Percentiles rank a stretch among this genome's conserved stretches.
Conservation (phyloP, 371 early-diverging fungal species). For the Rhizopus microsporus region DNA sequence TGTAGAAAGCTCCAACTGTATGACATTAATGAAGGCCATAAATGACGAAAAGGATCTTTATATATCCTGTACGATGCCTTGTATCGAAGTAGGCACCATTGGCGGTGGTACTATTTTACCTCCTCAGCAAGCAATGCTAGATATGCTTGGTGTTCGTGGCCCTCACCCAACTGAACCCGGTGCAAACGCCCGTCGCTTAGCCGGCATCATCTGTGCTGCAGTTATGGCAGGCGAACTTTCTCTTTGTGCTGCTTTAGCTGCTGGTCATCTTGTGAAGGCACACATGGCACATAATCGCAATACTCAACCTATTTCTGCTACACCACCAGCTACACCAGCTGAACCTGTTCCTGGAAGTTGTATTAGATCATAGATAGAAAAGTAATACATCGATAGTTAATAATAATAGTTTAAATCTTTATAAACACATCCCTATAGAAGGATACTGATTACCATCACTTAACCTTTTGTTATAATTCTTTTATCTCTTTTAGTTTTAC, state of each 20-base stretch:
- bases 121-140: conserved; percentile 86
- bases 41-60: conserved; percentile 79
- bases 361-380: conserved; percentile 18
- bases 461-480: too few relatives aligned
- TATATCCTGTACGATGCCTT: conserved; percentile 93
- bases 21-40: conserved; percentile 91
- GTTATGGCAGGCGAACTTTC: conserved; percentile 97
- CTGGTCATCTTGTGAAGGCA: conserved; percentile 80
- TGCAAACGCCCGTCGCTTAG: conserved; percentile 83
- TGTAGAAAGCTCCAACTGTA: conserved; percentile 92
- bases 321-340: conserved; percentile 23
- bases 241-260: conserved; percentile 82
- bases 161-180: conserved; percentile 84
- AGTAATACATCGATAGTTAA: background rate
- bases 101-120: conserved; percentile 93
- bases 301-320: conserved; percentile 20
- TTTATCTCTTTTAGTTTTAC: too few relatives aligned
- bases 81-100: conserved; percentile 93
- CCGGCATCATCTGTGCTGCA: conserved; percentile 85
- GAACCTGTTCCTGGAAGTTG: conserved; percentile 26
- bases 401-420: too few relatives aligned
- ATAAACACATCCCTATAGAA: too few relatives aligned
- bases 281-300: conserved; percentile 87
- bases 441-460: too few relatives aligned
- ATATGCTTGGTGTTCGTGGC: conserved; percentile 87